Conservation (phyloP, 371 early-diverging fungal species). For the Saksenaea oblongispora region DNA sequence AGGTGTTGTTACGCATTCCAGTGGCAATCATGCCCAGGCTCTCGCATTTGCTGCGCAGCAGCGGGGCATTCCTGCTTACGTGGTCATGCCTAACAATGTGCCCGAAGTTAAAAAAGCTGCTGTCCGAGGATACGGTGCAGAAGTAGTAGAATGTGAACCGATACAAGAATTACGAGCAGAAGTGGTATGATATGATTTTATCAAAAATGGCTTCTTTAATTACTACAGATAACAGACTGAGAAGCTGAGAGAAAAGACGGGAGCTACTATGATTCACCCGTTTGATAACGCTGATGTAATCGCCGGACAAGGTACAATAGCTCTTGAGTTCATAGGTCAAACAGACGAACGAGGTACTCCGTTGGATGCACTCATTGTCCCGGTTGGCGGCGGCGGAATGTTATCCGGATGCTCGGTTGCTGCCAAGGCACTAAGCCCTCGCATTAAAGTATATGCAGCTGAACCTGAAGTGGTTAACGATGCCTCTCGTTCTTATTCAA, state of each 20-base stretch:
- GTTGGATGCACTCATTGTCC: slow-evolving; percentile 55
- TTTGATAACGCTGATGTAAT: slow-evolving; percentile 53
- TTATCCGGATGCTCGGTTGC: slow-evolving; percentile 55
- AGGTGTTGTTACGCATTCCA: slow-evolving; percentile 50
- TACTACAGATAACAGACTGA: slow-evolving; percentile 12
- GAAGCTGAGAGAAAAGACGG: slow-evolving; percentile 28
- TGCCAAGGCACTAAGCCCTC: slow-evolving; percentile 36
- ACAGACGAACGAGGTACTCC: slow-evolving; percentile 22
- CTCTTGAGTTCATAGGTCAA: slow-evolving; percentile 51
- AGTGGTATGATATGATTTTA: slow-evolving; percentile 18
- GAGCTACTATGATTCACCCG: slow-evolving; percentile 47
- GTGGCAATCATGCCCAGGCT: slow-evolving; percentile 58
- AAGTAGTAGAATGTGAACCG: slow-evolving; percentile 46
- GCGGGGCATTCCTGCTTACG: slow-evolving; percentile 47
- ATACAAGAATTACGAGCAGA: slow-evolving; percentile 31
- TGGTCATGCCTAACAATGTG: slow-evolving; percentile 57
- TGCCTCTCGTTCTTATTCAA: slow-evolving; percentile 29
- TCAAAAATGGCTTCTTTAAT: not conserved
- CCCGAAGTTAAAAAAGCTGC: slow-evolving; percentile 54
- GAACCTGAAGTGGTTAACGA: slow-evolving; percentile 54
- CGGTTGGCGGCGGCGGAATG: slow-evolving; percentile 65
- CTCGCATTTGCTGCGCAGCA: slow-evolving; percentile 44
- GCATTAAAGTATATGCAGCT: slow-evolving; percentile 48
- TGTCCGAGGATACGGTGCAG: slow-evolving; percentile 56
- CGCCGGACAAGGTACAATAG: slow-evolving; percentile 65